Evolutionary conservation across 768 basidiomycete genomes (phyloP), one percentile per base, ranked within the genome.

Genomic region (Collybia mongolica): DNA sequence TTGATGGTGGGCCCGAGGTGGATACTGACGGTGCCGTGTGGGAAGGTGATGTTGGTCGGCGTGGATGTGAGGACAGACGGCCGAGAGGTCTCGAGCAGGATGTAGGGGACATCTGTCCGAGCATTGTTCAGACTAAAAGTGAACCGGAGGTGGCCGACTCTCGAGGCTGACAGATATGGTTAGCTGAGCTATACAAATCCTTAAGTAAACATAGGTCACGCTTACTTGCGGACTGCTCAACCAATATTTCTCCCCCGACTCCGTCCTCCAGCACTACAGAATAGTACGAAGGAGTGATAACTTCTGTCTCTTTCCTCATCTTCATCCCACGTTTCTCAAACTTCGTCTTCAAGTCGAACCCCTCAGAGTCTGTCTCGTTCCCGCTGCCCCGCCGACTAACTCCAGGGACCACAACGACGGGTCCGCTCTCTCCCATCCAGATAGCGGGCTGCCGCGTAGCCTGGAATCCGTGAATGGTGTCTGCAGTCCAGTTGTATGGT

Each of bases 371-470:
- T 6, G 11, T 9, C 32, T 12, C 14, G 6, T 32, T 14, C 32
- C 14, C 32, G 11, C 14, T 32, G 11, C 32, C 14, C 32, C 32
- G 14, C 32, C 37, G 40, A 0, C 70, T 65, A 2, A 73, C 65
- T 5, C 87, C 86, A 9, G 88, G 86, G 23, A 76, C 73, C 20
- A 90, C 71, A 4, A 79, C 72, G 2, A 83, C 78, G 41, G 80
- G 79, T 0, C 79, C 88, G 54, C 82, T 87, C 57, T 88, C 88
- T 2, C 86, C 90, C 89, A 93, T 92, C 90, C 89, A 92, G 32
- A 93, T 91, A 0, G 90, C 90, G 9, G 90, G 89, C 56, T 90
- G 90, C 47, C 89, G 82, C 3, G 90, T 91, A 4, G 80, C 89
- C 41, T 86, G 80, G 58, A 92, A 90, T 1, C 90, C 90, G 56